Percentiles rank a stretch among this genome's conserved stretches.
Conservation (phyloP, 805 yeast genomes). For the Cyberlindnera xylosilytica region DNA sequence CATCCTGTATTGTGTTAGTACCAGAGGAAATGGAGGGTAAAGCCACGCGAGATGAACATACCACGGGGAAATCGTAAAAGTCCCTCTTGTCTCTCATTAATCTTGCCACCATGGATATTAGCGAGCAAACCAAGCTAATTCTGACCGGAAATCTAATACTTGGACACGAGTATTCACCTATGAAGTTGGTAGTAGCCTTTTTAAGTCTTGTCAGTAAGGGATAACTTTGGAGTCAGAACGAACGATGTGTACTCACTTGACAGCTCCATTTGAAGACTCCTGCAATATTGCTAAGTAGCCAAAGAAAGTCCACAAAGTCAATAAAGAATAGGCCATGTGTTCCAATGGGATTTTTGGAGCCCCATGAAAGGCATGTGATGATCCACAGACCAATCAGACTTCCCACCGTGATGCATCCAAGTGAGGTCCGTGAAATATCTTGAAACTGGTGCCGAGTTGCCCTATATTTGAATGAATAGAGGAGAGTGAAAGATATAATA, state of each 20-base stretch:
- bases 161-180: conserved; percentile 9
- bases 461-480: conserved; percentile 23
- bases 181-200: conserved; percentile 22
- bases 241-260: conserved; percentile 28
- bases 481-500: neutral
- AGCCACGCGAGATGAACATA: no score
- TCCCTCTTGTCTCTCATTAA: neutral
- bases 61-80: conserved; percentile 5
- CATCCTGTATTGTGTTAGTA: conserved; percentile 3
- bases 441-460: conserved; percentile 36
- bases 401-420: neutral
- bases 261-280: conserved; percentile 34
- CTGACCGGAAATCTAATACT: neutral
- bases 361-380: neutral
- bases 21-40: no score
- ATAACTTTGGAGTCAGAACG: no score
- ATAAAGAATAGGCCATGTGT: conserved; percentile 32
- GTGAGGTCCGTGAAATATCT: conserved; percentile 29
- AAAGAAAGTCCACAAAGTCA: conserved; percentile 40
- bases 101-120: neutral
- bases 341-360: conserved; percentile 22
- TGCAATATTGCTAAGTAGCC: conserved; percentile 33
- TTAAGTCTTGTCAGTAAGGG: conserved; percentile 32
- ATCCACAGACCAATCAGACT: neutral
- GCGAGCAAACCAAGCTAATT: neutral